A percentile compares a stretch with the other conserved stretches of the same genome.
Conservation (phyloP, 306 rosid species). For the Fragaria ananassa region DNA sequence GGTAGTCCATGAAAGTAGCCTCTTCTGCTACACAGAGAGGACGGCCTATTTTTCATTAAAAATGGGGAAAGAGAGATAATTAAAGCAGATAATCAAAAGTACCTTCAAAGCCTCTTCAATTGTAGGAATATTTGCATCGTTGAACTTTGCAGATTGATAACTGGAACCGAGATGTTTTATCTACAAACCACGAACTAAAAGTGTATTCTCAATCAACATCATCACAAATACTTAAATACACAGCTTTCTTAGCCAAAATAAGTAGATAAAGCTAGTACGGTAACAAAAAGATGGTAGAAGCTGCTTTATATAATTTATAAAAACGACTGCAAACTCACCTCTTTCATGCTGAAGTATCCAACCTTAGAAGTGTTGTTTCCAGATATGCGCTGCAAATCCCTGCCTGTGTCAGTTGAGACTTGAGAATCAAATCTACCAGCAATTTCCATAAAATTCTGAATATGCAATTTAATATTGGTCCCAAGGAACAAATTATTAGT, state of each 20-base stretch:
- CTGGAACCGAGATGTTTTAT: slow-evolving; percentile 55
- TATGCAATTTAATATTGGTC: slow-evolving; percentile 1
- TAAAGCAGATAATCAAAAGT: background rate
- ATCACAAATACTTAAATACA: background rate
- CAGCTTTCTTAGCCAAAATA: background rate
- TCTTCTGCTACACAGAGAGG: background rate
- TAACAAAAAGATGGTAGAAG: background rate
- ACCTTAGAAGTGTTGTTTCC: slow-evolving; percentile 62
- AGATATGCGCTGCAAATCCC: slow-evolving; percentile 89
- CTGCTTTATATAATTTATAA: background rate
- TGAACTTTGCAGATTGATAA: slow-evolving; percentile 36
- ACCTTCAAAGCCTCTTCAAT: slow-evolving; percentile 79
- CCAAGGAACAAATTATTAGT: background rate
- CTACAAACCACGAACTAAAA: slow-evolving; percentile 52
- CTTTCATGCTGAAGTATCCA: slow-evolving; percentile 50
- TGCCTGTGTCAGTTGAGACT: slow-evolving; percentile 80
- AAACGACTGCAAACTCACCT: slow-evolving; percentile 41
- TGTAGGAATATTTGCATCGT: slow-evolving; percentile 52
- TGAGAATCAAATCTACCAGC: slow-evolving; percentile 52
- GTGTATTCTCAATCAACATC: slow-evolving; percentile 32
- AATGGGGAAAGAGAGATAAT: background rate
- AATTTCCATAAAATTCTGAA: slow-evolving; percentile 18
- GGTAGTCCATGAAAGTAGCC: background rate
- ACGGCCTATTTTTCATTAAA: background rate
- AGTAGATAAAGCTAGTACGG: background rate